These are phyloP conservation scores for Akebia trifoliata DNA, from an alignment of 164 flowering plant species.

Conservation along the genomic window DNA sequence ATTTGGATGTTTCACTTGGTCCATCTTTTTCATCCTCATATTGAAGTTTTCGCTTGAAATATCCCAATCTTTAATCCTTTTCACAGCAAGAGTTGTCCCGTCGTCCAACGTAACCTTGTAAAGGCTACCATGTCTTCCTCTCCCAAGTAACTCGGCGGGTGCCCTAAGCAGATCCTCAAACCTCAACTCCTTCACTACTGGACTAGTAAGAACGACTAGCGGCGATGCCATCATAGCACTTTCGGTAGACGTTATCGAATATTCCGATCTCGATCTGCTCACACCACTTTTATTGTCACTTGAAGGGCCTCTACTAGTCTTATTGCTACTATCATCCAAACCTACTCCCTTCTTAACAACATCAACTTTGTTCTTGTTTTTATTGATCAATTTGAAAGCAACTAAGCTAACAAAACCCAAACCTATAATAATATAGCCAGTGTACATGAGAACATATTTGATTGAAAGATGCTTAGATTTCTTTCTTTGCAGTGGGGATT, in stretches of 20 bases:
- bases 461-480: conserved; percentile 13
- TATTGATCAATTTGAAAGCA: conserved; percentile 14
- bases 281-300: conserved; percentile 22
- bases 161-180: conserved; percentile 65
- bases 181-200: conserved; percentile 38
- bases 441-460: conserved; percentile 35
- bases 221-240: conserved; percentile 33
- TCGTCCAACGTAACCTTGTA: conserved; percentile 45
- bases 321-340: conserved; percentile 19
- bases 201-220: conserved; percentile 34
- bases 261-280: conserved; percentile 32
- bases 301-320: conserved; percentile 15
- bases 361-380: conserved; percentile 21
- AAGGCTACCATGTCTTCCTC: conserved; percentile 57
- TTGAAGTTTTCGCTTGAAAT: conserved; percentile 43
- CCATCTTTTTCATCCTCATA: conserved; percentile 46
- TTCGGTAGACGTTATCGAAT: conserved; percentile 32
- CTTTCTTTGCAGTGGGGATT: conserved; percentile 1
- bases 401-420: conserved; percentile 21
- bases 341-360: conserved; percentile 17
- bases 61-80: conserved; percentile 60
- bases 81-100: conserved; percentile 45
- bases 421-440: conserved; percentile 38
- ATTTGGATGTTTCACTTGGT: conserved; percentile 51
- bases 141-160: conserved; percentile 67